Conservation (phyloP, 768 basidiomycete species). For the Porphyrellus cyaneotinctus region DNA sequence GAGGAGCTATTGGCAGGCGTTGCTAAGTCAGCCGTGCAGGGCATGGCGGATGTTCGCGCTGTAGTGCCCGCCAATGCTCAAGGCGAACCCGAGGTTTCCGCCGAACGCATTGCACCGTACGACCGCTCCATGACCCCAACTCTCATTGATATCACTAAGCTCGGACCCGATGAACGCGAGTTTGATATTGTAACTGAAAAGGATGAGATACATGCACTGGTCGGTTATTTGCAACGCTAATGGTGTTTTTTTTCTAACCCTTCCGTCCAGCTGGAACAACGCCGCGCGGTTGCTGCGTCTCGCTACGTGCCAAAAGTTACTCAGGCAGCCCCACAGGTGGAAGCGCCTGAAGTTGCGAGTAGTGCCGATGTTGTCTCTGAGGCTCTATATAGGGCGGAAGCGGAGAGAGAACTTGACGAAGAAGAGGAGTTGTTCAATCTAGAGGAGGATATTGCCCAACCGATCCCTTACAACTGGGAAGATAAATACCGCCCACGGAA, state of each 20-base stretch:
- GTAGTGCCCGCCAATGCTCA: slow-evolving; percentile 31
- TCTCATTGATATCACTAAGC: slow-evolving; percentile 65
- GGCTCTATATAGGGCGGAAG: slow-evolving; percentile 85
- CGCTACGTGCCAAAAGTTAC: slow-evolving; percentile 80
- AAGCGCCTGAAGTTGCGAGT: slow-evolving; percentile 53
- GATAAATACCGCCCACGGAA: slow-evolving; percentile 98
- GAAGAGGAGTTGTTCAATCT: slow-evolving; percentile 95
- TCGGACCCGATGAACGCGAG: slow-evolving; percentile 75
- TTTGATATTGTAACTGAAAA: slow-evolving; percentile 70
- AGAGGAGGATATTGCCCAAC: slow-evolving; percentile 81
- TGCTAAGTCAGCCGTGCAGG: slow-evolving; percentile 52
- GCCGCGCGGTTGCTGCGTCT: slow-evolving; percentile 77
- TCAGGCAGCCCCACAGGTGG: slow-evolving; percentile 55
- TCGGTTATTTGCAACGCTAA: slow-evolving; percentile 35
- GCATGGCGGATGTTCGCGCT: slow-evolving; percentile 36
- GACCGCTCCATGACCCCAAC: slow-evolving; percentile 82
- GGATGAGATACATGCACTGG: slow-evolving; percentile 63
- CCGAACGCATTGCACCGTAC: slow-evolving; percentile 77
- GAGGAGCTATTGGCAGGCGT: slow-evolving; percentile 85
- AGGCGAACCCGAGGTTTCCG: slow-evolving; percentile 33
- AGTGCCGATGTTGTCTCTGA: slow-evolving; percentile 81
- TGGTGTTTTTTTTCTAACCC: slow-evolving; percentile 2
- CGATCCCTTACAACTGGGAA: slow-evolving; percentile 93
- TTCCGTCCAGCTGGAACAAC: slow-evolving; percentile 56
- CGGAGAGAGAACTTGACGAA: slow-evolving; percentile 89